Conservation (phyloP, 2,329 filamentous ascomycete genomes). For the Exophiala oligosperma region DNA sequence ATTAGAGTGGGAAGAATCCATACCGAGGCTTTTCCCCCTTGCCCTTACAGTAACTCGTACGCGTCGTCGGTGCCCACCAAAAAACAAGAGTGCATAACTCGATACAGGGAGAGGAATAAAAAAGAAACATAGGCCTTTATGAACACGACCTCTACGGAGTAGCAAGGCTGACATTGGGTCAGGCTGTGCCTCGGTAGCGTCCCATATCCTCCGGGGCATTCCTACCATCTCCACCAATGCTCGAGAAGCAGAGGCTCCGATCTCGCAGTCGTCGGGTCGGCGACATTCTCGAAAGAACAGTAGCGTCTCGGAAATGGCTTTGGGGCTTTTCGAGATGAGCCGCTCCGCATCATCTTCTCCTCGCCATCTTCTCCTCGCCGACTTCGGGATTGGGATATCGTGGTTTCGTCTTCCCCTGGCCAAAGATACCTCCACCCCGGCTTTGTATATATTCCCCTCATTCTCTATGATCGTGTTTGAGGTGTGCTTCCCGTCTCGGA, state of each 20-base stretch:
- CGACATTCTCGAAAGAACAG: constrained; percentile 14
- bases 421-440: background rate
- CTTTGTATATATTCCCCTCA: constrained; percentile 17
- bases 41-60: background rate
- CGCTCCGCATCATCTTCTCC: constrained; percentile 11
- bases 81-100: background rate
- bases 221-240: background rate
- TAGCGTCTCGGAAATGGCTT: constrained; percentile 21
- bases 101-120: background rate
- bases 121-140: too few species aligned
- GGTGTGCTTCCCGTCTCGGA: background rate
- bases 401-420: background rate
- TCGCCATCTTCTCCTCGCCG: constrained; percentile 13
- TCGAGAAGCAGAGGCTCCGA: constrained; percentile 4
- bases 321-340: constrained; percentile 10
- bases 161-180: too few species aligned
- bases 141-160: too few species aligned
- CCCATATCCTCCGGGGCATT: background rate
- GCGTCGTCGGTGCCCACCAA: too few species aligned
- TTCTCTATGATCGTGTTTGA: background rate
- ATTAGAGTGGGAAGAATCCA: background rate
- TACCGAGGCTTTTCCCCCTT: background rate
- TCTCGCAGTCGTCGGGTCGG: constrained; percentile 8
- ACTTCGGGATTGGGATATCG: constrained; percentile 11
- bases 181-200: too few species aligned